Percentiles rank a stretch among this genome's conserved stretches.
Evolutionary conservation across 208 protist species (phyloP).

Genomic region (Trypanosoma mega): DNA sequence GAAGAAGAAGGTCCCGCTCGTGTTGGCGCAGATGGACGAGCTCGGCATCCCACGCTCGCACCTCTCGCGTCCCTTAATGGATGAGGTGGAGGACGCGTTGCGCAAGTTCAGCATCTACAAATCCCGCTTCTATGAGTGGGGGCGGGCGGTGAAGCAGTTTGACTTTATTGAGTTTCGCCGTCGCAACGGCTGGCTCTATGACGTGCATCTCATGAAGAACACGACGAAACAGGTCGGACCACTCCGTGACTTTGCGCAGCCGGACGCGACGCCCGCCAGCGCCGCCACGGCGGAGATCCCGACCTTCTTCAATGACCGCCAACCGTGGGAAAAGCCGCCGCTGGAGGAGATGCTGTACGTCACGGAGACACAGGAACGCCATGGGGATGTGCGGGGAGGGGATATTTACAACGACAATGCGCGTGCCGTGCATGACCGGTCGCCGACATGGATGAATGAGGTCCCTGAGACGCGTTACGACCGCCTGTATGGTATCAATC

Average conservation of each 20-base stretch:
- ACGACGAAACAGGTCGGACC: constrained; percentile 65
- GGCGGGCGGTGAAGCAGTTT: constrained; percentile 88
- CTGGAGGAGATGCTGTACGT: constrained; percentile 67
- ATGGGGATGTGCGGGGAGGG: constrained; percentile 74
- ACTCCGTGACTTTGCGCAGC: constrained; percentile 62
- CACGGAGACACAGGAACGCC: constrained; percentile 45
- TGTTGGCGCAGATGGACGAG: constrained; percentile 80
- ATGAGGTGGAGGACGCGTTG: constrained; percentile 88
- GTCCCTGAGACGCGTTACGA: constrained; percentile 91
- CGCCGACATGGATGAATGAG: constrained; percentile 83
- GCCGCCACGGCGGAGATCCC: constrained; percentile 66
- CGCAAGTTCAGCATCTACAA: constrained; percentile 79
- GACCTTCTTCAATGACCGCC: constrained; percentile 73
- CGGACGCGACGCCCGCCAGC: constrained; percentile 49
- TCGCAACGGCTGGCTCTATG: constrained; percentile 88
- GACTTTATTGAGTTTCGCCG: constrained; percentile 90
- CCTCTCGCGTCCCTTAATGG: constrained; percentile 74
- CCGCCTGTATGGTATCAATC: constrained; percentile 79
- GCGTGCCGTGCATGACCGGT: constrained; percentile 70
- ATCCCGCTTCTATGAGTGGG: constrained; percentile 86
- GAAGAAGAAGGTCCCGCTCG: constrained; percentile 87
- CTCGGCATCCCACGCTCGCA: constrained; percentile 80
- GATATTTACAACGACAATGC: constrained; percentile 84
- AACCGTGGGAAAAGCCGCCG: constrained; percentile 70
- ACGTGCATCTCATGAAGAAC: constrained; percentile 82